Percentiles rank a stretch among this genome's conserved stretches.
These are phyloP conservation scores for Aquanectria penicillioides DNA, from an alignment of 2,329 filamentous ascomycete species.

Conservation along the genomic window DNA sequence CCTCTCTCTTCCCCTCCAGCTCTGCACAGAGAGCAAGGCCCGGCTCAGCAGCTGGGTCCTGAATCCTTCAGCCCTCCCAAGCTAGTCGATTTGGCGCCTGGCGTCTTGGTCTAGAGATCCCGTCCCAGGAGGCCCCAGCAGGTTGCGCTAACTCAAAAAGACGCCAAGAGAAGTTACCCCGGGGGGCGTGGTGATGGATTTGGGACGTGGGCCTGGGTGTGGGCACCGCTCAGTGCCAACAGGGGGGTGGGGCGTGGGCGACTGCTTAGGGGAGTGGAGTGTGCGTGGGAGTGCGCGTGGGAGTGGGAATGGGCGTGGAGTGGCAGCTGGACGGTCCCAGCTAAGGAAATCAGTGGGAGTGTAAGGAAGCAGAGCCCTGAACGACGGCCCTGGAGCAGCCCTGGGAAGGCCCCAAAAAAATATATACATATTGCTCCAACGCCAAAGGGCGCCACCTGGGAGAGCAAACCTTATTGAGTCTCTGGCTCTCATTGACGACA, in stretches of 20 bases:
- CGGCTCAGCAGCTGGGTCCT: constrained; percentile 38
- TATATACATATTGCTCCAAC: constrained; percentile 41
- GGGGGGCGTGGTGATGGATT: neutral
- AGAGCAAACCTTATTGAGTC: constrained; percentile 42
- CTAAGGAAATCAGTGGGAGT: constrained; percentile 8
- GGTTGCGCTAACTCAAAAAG: constrained; percentile 31
- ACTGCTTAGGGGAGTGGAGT: constrained; percentile 2
- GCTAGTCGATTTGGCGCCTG: constrained; percentile 46
- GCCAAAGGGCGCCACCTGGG: constrained; percentile 34
- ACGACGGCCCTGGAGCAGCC: constrained; percentile 17
- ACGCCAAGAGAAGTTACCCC: constrained; percentile 32
- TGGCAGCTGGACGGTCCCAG: constrained; percentile 3
- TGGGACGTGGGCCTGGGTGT: neutral
- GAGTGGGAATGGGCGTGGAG: constrained; percentile 2
- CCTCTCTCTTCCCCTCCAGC: constrained; percentile 7
- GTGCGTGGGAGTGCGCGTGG: neutral
- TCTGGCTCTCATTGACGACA: constrained; percentile 36
- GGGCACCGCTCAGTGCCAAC: neutral
- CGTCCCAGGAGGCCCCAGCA: constrained; percentile 39
- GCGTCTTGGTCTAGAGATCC: constrained; percentile 42
- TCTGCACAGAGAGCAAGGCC: constrained; percentile 8
- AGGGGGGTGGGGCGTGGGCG: neutral
- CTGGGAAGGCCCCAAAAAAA: constrained; percentile 26
- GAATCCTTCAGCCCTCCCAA: constrained; percentile 51
- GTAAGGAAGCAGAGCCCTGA: constrained; percentile 15